Evolutionary conservation across 108 stramenopile genomes (phyloP), one percentile per base, ranked within the genome.

Genomic region (Nitzschia sp.): DNA sequence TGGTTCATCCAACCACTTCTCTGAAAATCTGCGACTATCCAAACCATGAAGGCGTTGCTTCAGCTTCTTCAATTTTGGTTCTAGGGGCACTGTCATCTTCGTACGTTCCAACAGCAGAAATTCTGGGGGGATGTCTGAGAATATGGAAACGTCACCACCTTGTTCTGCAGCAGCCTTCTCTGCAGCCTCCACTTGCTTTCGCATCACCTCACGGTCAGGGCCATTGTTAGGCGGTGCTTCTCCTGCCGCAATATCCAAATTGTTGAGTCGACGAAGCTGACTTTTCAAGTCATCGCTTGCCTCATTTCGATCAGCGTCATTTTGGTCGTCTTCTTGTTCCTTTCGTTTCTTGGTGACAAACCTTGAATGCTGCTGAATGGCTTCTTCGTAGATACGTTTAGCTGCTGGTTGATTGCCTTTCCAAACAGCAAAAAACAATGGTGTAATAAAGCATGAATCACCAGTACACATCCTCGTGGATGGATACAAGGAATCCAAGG

Each of bases 161-260:
- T 48, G 46, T 17, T 48, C n/a, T 17, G n/a, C 17, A 17, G 46
- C 46, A 5, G 46, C 46, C 46, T 17, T 17, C 17, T 48, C 46
- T 17, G 46, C 46, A 6, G 46, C 46, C 46, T 48, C 46, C 17
- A 48, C 46, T 19, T 29, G 51, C 21, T 5, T 14, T 21, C 51
- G 50, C 51, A 53, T 53, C 26, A 26, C 2, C 29, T 66, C 65
- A n/a, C 3, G 65, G n/a, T 26, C 37, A 3, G 51, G 48, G 1
- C 65, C 24, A 15, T 17, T 5, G 65, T 53, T 66, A 15, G 14
- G 3, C 12, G 65, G 65, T 39, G 15, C 7, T 34, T 66, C 65
- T 17, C 65, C 65, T 14, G 65, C 51, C 11, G 65, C 65, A 53
- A 66, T 53, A 17, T 66, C 65, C 25, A 66, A 38, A 24, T 66